Conservation (phyloP, 305 asterid species). For the Solanum hybrid region DNA sequence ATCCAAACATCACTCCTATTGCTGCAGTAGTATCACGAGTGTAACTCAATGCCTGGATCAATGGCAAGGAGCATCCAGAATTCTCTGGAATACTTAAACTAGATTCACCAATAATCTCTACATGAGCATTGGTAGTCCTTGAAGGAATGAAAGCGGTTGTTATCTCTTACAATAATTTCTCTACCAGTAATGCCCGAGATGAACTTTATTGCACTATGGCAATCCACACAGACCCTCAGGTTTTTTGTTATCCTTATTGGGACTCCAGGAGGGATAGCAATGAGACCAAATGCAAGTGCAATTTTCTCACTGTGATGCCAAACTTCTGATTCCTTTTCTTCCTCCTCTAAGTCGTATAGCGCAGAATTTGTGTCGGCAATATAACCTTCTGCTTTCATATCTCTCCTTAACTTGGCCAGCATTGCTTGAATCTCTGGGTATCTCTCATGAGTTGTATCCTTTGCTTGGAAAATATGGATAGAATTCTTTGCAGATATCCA, state of each 20-base stretch:
- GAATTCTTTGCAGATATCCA: conserved; percentile 65
- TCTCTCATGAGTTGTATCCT: conserved; percentile 54
- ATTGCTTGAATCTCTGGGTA: conserved; percentile 59
- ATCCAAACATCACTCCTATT: too few relatives aligned
- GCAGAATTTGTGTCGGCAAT: conserved; percentile 53
- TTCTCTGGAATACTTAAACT: not conserved
- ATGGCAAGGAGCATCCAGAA: too few relatives aligned
- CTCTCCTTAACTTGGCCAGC: conserved; percentile 45
- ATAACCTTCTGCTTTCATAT: conserved; percentile 75
- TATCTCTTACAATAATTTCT: conserved; percentile 73
- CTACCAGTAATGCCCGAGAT: conserved; percentile 60
- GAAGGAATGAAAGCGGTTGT: conserved; percentile 59
- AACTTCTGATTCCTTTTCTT: conserved; percentile 86
- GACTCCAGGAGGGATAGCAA: conserved; percentile 61
- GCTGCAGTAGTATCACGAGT: too few relatives aligned
- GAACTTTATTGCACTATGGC: conserved; percentile 82
- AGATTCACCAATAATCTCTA: conserved; percentile 69
- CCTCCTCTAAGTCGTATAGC: conserved; percentile 75
- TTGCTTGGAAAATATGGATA: conserved; percentile 79
- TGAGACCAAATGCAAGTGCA: conserved; percentile 81
- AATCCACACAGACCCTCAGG: conserved; percentile 80
- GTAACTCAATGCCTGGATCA: too few relatives aligned
- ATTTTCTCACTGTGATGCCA: conserved; percentile 89
- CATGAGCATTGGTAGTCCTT: conserved; percentile 59
- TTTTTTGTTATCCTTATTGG: conserved; percentile 82